These are phyloP conservation scores for Eucommia ulmoides DNA, from an alignment of 257 asterid species.

Conservation along the genomic window DNA sequence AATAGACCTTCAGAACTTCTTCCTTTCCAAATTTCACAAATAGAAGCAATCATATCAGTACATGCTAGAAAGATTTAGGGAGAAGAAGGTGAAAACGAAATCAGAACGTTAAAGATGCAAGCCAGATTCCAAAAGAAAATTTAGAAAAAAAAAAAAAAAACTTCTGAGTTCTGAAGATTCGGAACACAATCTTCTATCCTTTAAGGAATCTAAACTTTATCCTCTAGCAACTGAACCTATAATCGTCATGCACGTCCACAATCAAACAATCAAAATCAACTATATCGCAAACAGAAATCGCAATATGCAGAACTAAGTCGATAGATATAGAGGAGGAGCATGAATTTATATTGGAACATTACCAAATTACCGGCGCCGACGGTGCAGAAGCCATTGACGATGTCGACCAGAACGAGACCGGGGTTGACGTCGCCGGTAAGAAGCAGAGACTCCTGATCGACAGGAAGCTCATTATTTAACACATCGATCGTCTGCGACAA, in stretches of 20 bases:
- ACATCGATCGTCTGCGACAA: constrained; percentile 18
- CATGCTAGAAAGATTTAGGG: too few relatives aligned
- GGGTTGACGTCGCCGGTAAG: constrained; percentile 44
- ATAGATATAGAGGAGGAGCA: background rate
- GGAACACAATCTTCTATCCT: too few relatives aligned
- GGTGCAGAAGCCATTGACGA: constrained; percentile 91
- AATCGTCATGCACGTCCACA: too few relatives aligned
- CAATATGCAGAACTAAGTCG: background rate
- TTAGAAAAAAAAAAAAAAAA: background rate
- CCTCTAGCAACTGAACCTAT: too few relatives aligned
- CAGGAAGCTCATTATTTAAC: constrained; percentile 45
- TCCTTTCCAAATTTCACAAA: too few relatives aligned
- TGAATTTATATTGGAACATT: background rate
- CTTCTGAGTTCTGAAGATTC: too few relatives aligned
- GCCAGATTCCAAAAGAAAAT: background rate
- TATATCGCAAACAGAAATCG: background rate
- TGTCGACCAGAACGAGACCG: constrained; percentile 79
- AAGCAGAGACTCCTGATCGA: constrained; percentile 35
- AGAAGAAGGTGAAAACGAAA: too few relatives aligned
- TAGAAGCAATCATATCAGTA: too few relatives aligned
- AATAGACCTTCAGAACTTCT: too few relatives aligned
- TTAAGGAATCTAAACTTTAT: too few relatives aligned
- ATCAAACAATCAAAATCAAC: background rate
- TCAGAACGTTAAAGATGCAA: too few relatives aligned
- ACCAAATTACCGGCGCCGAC: constrained; percentile 83